Base-by-base conservation (phyloP, 2,329 filamentous ascomycete species). In the Drechslerella coelobrocha region DNA sequence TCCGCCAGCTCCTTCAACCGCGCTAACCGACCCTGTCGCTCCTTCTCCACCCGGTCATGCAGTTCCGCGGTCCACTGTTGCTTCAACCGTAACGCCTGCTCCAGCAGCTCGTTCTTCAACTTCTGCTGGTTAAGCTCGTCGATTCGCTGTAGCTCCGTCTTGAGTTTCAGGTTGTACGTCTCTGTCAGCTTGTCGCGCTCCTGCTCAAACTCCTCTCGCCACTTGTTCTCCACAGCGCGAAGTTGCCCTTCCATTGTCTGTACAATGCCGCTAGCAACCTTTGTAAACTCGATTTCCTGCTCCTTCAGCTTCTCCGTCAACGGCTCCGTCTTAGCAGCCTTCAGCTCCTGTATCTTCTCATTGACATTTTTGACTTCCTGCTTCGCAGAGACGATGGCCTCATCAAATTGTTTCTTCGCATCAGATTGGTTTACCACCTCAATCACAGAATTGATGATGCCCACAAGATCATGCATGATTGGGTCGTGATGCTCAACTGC, bases 381-480 rank as follows among this genome's bases (percentile, higher is more conserved):
- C 84, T 97, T 97, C 73, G 93, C 92, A 82, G 94, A 92, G 75
- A 84, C 82, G 66, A 99, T 87, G 0, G 91, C 91, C 75, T 84
- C 84, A 73, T 88, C 86, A 63, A 90, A 86, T 72, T 88, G 86
- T 17, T 60, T 54, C 19, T 72, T 72, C 14, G 68, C 78, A 96
- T 93, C 65, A 90, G 89, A 79, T 97, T 96, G 78, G 97, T 88
- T 50, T 95, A 91, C 7, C 90, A 88, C 65, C 45, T 69, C 65
- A 77, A 99, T 96, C 76, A 99, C 89, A 79, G 96, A 91, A 81
- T 99, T 99, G 76, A 99, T 84, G 81, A 96, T 93, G 81, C 91
- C 93, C 68, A 96, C 91, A 4, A 99, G 83, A 76, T 97, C 91
- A 80, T 97, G 92, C 21, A 97, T 90, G 34, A 96, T 85, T 26